Conservation (phyloP, 139 green algal species). For the Coelastrella sp. region DNA sequence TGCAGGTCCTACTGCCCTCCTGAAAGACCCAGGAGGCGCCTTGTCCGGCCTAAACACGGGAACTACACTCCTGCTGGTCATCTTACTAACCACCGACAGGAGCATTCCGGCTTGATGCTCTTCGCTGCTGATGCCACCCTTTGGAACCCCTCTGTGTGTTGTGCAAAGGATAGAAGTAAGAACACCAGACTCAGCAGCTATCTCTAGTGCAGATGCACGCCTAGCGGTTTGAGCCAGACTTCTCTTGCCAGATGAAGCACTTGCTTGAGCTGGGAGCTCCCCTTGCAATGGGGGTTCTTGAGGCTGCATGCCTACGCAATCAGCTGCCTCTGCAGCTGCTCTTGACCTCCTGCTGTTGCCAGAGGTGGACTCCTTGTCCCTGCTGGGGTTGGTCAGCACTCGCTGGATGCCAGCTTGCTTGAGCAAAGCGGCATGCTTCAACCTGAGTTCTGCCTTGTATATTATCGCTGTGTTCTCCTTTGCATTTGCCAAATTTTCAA, state of each 20-base stretch:
- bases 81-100: background rate
- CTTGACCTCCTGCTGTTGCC: background rate
- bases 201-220: background rate
- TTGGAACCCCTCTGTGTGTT: background rate
- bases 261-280: background rate
- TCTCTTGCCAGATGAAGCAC: background rate
- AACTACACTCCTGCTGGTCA: conserved; percentile 2
- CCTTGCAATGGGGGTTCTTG: background rate
- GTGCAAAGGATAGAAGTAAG: background rate
- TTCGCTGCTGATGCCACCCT: background rate
- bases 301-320: background rate
- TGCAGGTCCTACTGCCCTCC: too few species aligned
- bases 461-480: conserved; percentile 18
- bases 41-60: background rate
- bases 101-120: background rate
- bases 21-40: too few species aligned
- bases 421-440: conserved; percentile 38
- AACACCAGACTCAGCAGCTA: background rate
- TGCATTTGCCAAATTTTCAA: conserved; percentile 6
- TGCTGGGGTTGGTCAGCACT: background rate
- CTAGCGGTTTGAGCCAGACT: background rate
- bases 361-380: background rate
- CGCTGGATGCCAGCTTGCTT: conserved; percentile 21
- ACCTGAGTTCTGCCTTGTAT: conserved; percentile 26
- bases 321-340: background rate